Percentiles rank a stretch among this genome's conserved stretches.
These are phyloP conservation scores for Gloeophyllum trabeum DNA, from an alignment of 768 basidiomycete genomes.

Conservation along the genomic window DNA sequence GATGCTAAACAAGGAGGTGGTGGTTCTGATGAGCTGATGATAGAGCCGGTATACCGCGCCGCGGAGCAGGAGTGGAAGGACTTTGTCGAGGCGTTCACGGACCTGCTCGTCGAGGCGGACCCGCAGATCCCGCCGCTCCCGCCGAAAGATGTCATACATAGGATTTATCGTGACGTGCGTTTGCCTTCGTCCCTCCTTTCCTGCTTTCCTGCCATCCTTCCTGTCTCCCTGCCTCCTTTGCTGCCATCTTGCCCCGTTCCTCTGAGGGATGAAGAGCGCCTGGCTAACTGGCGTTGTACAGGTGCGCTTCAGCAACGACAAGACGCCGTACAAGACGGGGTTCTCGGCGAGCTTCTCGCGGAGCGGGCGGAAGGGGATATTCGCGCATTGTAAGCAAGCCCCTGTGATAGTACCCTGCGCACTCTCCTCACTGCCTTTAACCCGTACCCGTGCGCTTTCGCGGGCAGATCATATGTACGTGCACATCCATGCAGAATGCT, in stretches of 20 bases:
- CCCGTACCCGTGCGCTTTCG: too few species aligned
- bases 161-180: constrained; percentile 85
- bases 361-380: constrained; percentile 83
- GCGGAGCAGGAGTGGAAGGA: constrained; percentile 87
- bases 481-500: not conserved
- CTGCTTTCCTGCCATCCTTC: constrained; percentile 1
- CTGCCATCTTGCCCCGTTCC: not conserved
- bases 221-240: too few species aligned
- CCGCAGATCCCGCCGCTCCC: constrained; percentile 80
- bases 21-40: not conserved
- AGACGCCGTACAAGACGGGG: constrained; percentile 87
- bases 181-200: not conserved
- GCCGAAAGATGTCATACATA: constrained; percentile 82
- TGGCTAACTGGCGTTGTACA: constrained; percentile 15
- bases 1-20: too few species aligned
- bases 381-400: constrained; percentile 66
- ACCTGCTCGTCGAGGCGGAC: constrained; percentile 61
- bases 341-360: constrained; percentile 82
- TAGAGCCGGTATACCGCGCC: constrained; percentile 68
- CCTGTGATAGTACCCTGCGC: too few species aligned
- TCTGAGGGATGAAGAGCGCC: not conserved
- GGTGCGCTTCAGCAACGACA: constrained; percentile 88
- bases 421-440: too few species aligned
- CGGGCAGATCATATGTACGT: not conserved
- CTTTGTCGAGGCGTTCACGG: constrained; percentile 66